Conservation (phyloP, 2,329 filamentous ascomycete species). For the Lasiodiplodia citricola region DNA sequence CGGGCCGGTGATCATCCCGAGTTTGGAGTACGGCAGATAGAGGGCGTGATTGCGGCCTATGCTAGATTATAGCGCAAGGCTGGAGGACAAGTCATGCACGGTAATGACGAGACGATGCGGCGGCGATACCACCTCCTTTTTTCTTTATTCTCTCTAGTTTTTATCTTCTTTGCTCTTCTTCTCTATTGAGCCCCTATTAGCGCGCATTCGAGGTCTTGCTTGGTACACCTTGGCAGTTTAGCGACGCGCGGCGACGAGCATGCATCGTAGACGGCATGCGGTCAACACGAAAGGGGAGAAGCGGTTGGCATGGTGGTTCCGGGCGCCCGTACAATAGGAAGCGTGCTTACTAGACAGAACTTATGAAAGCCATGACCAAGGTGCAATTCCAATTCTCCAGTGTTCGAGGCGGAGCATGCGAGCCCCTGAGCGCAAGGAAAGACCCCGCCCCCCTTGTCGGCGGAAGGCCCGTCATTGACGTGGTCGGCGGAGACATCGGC, state of each 20-base stretch:
- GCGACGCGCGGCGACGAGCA: background rate
- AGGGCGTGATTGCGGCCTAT: background rate
- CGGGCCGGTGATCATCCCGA: conserved; percentile 93
- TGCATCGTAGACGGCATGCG: conserved; percentile 5
- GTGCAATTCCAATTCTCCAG: background rate
- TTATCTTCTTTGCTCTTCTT: conserved; percentile 1
- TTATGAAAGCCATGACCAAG: conserved; percentile 10
- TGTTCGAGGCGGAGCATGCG: background rate
- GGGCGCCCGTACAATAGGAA: background rate
- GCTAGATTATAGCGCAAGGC: background rate
- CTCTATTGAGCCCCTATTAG: background rate
- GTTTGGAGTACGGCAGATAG: conserved; percentile 57
- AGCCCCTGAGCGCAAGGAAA: conserved; percentile 12
- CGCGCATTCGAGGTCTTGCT: conserved; percentile 8
- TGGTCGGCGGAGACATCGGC: conserved; percentile 17
- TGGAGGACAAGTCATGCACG: background rate
- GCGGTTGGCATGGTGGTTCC: background rate
- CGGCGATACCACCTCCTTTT: conserved; percentile 22
- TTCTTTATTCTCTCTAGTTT: background rate
- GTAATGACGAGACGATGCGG: conserved; percentile 6
- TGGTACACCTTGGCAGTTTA: background rate
- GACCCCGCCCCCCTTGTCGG: background rate
- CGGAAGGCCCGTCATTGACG: conserved; percentile 15
- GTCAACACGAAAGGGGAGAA: background rate
- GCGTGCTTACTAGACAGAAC: background rate